phyloP scores from a whole-genome alignment of 352 stramenopile species.

The Phytophthora vignae region DNA sequence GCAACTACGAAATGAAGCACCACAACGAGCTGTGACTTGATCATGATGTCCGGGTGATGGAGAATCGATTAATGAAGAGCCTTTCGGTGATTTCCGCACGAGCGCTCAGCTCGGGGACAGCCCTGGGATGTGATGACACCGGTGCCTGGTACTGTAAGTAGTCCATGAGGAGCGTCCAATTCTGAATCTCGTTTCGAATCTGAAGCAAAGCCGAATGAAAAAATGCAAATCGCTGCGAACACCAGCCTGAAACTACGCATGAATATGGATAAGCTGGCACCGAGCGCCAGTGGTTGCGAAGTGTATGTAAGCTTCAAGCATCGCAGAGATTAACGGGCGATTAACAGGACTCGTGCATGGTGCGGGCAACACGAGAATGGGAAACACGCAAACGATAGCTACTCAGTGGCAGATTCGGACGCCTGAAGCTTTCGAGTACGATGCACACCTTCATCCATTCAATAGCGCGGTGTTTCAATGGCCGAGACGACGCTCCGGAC shows the following conservation, averaged over 20 bases:
- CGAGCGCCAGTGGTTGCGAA: not conserved
- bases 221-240: constrained; percentile 15
- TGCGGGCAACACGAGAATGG: not conserved
- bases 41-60: not conserved
- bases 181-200: constrained; percentile 28
- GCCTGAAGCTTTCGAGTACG: not conserved
- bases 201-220: constrained; percentile 27
- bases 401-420: not conserved
- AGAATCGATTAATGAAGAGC: constrained; percentile 17
- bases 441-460: not conserved
- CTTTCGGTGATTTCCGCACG: not conserved
- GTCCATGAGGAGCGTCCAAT: not conserved
- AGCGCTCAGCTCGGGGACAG: not conserved
- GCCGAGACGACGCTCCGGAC: not conserved
- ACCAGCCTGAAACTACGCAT: not conserved
- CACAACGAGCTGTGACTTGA: not conserved
- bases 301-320: not conserved
- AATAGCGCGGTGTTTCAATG: not conserved
- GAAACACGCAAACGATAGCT: not conserved
- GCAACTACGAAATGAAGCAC: not conserved
- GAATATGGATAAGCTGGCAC: constrained; percentile 1
- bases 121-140: not conserved
- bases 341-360: not conserved
- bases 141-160: not conserved
- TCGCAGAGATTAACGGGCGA: constrained; percentile 5